A percentile compares a stretch with the other conserved stretches of the same genome.
Conservation (phyloP, 441 rosid genomes). For the Populus hybrid region DNA sequence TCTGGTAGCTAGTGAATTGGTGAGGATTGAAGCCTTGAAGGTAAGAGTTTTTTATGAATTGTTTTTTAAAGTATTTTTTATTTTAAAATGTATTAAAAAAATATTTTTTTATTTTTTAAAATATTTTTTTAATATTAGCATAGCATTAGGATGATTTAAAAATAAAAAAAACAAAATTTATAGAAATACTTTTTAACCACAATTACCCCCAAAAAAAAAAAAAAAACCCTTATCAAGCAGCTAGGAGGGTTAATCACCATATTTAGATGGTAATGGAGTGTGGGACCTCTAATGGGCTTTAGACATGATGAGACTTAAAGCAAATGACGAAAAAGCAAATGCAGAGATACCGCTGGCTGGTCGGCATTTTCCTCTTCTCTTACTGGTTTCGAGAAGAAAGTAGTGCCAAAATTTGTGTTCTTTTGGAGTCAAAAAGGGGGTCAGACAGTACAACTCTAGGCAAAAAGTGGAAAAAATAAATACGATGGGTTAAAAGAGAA, state of each 20-base stretch:
- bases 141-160: too few relatives aligned
- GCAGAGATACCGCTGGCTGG: neutral
- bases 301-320: slow-evolving; percentile 13
- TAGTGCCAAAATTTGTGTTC: slow-evolving; percentile 8
- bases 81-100: too few relatives aligned
- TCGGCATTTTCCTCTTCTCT: neutral
- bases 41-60: too few relatives aligned
- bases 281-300: slow-evolving; percentile 6
- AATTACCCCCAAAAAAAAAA: too few relatives aligned
- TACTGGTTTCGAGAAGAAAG: neutral
- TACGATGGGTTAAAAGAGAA: neutral
- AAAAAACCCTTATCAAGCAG: neutral
- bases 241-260: neutral
- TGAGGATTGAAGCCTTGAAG: too few relatives aligned
- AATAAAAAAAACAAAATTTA: neutral
- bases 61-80: too few relatives aligned
- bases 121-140: too few relatives aligned
- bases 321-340: slow-evolving; percentile 5
- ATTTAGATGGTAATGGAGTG: neutral
- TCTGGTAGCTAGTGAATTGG: neutral
- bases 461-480: neutral
- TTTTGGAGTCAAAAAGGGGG: slow-evolving; percentile 6
- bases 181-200: too few relatives aligned
- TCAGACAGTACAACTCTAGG: neutral
- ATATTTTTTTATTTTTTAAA: too few relatives aligned